These are phyloP conservation scores for Ganoderma sinense DNA, from an alignment of 1,284 basidiomycete genomes.

Conservation along the genomic window DNA sequence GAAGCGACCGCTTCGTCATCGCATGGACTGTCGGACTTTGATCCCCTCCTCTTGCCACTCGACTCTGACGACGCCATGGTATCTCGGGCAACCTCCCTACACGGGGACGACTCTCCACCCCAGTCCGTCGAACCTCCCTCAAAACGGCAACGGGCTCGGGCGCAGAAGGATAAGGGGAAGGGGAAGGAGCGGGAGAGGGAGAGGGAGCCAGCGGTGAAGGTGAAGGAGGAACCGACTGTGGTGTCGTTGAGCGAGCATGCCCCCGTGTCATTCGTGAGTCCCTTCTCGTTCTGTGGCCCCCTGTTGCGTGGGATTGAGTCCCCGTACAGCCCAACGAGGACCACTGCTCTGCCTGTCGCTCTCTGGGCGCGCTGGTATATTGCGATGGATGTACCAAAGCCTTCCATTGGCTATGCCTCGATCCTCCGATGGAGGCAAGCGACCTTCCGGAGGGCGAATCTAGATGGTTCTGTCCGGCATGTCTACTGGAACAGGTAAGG, in stretches of 20 bases:
- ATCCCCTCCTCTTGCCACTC: conserved; percentile 49
- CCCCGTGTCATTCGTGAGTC: conserved; percentile 38
- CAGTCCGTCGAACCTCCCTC: conserved; percentile 10
- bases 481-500: conserved; percentile 71
- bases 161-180: conserved; percentile 61
- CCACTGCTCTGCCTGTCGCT: conserved; percentile 92
- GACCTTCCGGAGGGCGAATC: conserved; percentile 86
- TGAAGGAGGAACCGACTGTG: conserved; percentile 75
- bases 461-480: conserved; percentile 92
- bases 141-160: conserved; percentile 29
- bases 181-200: conserved; percentile 76
- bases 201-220: conserved; percentile 58
- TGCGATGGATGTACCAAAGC: conserved; percentile 97
- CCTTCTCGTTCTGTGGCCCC: background rate
- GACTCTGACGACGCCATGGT: conserved; percentile 55
- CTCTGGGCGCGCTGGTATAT: conserved; percentile 84
- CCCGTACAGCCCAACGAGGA: conserved; percentile 84
- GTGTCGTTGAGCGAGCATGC: conserved; percentile 33
- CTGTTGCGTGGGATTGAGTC: conserved; percentile 8
- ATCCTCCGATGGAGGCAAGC: conserved; percentile 90
- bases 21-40: conserved; percentile 47
- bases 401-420: conserved; percentile 96
- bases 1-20: conserved; percentile 47
- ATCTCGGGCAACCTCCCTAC: conserved; percentile 66
- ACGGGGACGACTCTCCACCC: conserved; percentile 26